A percentile compares a stretch with the other conserved stretches of the same genome.
Conservation (phyloP, 805 yeast genomes). For the Wickerhamiella vanderwaltii region DNA sequence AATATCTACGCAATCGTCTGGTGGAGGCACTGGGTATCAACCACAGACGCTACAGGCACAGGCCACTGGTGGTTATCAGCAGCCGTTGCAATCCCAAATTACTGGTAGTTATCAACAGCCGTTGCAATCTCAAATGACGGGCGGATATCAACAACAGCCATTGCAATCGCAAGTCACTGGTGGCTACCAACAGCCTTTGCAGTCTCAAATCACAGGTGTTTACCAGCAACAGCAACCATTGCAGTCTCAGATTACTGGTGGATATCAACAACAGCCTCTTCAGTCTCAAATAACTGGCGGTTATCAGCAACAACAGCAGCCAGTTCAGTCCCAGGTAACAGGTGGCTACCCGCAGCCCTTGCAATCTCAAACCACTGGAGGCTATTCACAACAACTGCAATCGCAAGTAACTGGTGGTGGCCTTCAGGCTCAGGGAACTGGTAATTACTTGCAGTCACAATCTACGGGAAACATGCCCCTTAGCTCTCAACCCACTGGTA, state of each 20-base stretch:
- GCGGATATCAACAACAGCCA: conserved; percentile 15
- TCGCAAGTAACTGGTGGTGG: conserved; percentile 21
- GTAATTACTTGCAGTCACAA: conserved; percentile 16
- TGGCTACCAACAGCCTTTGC: conserved; percentile 21
- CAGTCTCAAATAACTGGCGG: conserved; percentile 24
- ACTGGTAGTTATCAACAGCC: conserved; percentile 21
- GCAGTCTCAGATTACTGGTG: conserved; percentile 29
- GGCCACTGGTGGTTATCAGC: conserved; percentile 16
- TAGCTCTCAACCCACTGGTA: conserved; percentile 41
- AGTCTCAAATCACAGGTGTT: conserved; percentile 20
- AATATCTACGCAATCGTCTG: no score
- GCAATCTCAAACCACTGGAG: conserved; percentile 24
- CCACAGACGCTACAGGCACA: conserved; percentile 17
- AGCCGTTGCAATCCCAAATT: conserved; percentile 22
- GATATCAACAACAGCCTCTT: conserved; percentile 10
- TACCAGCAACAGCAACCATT: conserved; percentile 17
- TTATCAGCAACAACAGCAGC: conserved; percentile 30
- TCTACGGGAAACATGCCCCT: conserved; percentile 22
- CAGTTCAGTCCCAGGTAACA: conserved; percentile 30
- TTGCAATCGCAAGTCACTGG: conserved; percentile 24
- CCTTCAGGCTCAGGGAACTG: conserved; percentile 23
- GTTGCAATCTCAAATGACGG: conserved; percentile 29
- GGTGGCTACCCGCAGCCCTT: conserved; percentile 31
- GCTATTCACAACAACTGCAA: conserved; percentile 19
- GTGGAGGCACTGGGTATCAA: conserved; percentile 3